A percentile compares a stretch with the other conserved stretches of the same genome.
Evolutionary conservation across 1,284 basidiomycete species (phyloP).

Genomic region (Naganishia cerealis): DNA sequence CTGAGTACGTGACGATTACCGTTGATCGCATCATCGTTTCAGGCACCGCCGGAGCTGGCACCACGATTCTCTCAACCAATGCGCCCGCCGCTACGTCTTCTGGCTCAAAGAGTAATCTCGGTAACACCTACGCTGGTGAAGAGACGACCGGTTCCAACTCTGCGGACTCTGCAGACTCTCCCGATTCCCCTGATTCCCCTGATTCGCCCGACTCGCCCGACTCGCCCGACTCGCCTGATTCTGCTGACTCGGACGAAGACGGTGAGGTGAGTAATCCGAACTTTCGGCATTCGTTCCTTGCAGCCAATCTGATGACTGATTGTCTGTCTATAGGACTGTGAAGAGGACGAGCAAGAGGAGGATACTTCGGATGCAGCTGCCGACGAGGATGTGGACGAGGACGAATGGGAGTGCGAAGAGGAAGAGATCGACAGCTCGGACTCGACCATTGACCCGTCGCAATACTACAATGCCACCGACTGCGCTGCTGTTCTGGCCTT

Average conservation of each 20-base stretch:
- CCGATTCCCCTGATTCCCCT: conserved; percentile 23
- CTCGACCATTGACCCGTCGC: background rate
- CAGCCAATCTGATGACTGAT: background rate
- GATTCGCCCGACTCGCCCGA: conserved; percentile 29
- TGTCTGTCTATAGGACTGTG: conserved; percentile 3
- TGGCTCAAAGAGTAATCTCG: background rate
- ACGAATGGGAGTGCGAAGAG: conserved; percentile 30
- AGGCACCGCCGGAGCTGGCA: background rate
- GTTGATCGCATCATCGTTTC: conserved; percentile 7
- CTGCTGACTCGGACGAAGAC: conserved; percentile 7
- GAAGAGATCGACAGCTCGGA: conserved; percentile 11
- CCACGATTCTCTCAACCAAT: background rate
- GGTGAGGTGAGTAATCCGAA: background rate
- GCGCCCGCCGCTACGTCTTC: conserved; percentile 2
- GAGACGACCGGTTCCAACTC: background rate
- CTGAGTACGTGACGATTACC: conserved; percentile 29
- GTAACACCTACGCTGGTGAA: background rate
- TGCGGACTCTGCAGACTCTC: background rate
- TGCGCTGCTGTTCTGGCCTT: conserved; percentile 7
- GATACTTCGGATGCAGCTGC: conserved; percentile 5
- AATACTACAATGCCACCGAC: conserved; percentile 20
- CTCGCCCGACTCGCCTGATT: conserved; percentile 26
- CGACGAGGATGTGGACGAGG: conserved; percentile 22
- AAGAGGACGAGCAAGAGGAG: conserved; percentile 12
- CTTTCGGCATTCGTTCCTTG: too few species aligned